These are phyloP conservation scores for Phanerochaete carnosa DNA, from an alignment of 768 basidiomycete species.

Conservation along the genomic window DNA sequence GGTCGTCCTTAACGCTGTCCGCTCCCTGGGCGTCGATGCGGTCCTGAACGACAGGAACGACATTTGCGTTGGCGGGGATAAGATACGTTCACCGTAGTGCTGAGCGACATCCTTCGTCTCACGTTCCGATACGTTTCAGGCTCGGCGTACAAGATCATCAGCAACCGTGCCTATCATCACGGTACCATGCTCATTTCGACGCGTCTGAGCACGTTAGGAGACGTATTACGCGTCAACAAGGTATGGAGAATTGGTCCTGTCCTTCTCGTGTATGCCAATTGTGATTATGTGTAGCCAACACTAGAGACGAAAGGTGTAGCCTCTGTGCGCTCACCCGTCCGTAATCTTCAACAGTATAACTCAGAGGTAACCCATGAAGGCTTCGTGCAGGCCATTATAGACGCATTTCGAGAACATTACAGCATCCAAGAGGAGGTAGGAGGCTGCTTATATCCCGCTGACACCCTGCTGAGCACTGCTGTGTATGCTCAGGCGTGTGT, in stretches of 20 bases:
- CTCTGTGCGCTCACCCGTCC: conserved; percentile 90
- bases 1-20: conserved; percentile 74
- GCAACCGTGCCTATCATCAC: conserved; percentile 91
- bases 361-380: conserved; percentile 55
- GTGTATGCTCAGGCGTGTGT: conserved; percentile 15
- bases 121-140: conserved; percentile 74
- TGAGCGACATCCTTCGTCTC: conserved; percentile 14
- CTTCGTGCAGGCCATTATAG: conserved; percentile 68
- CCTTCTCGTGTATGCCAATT: neutral
- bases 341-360: conserved; percentile 66
- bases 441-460: neutral
- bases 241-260: conserved; percentile 31
- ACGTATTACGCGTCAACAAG: conserved; percentile 64
- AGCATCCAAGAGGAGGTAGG: conserved; percentile 32
- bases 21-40: conserved; percentile 72
- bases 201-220: conserved; percentile 64
- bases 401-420: conserved; percentile 66
- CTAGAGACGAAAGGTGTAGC: conserved; percentile 85
- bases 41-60: conserved; percentile 89
- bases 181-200: conserved; percentile 98
- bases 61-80: conserved; percentile 77
- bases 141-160: conserved; percentile 95
- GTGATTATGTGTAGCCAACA: conserved; percentile 46
- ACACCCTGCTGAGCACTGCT: neutral
- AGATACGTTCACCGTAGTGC: conserved; percentile 58